Evolutionary conservation across 306 rosid genomes (phyloP).

Genomic region (Quercus variabilis): DNA sequence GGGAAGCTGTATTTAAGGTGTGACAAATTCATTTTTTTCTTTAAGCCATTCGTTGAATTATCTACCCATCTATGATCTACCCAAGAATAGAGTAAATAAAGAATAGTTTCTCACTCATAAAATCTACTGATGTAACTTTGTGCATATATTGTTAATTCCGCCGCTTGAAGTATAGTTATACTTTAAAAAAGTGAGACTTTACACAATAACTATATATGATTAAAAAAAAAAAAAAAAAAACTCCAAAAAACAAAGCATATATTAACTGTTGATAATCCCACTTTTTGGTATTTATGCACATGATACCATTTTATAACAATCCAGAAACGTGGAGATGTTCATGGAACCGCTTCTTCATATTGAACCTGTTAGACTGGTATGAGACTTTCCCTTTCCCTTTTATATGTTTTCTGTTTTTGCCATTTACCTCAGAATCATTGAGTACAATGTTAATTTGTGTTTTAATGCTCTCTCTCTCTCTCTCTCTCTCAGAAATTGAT

Average conservation of each 20-base stretch:
- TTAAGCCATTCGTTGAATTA: background rate
- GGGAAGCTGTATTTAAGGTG: slow-evolving; percentile 71
- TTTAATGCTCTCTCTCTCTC: background rate
- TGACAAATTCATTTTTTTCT: background rate
- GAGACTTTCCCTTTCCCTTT: background rate
- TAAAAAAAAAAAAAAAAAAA: no score
- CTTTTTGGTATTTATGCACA: background rate
- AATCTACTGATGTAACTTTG: no score
- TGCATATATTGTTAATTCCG: no score
- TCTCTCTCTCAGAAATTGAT: slow-evolving; percentile 33
- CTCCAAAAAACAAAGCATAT: background rate
- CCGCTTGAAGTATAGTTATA: no score
- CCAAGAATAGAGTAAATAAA: background rate
- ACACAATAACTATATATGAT: no score
- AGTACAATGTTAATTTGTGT: background rate
- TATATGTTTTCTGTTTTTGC: background rate
- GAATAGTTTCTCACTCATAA: no score
- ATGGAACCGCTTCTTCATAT: slow-evolving; percentile 48
- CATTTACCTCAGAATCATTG: background rate
- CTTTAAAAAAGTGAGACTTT: no score
- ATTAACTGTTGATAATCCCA: background rate
- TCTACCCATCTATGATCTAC: background rate
- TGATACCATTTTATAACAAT: background rate
- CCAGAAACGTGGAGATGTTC: slow-evolving; percentile 64
- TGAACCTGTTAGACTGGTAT: slow-evolving; percentile 52